These are phyloP conservation scores for Ophiostoma ips DNA, from an alignment of 2,329 filamentous ascomycete species.

Conservation along the genomic window DNA sequence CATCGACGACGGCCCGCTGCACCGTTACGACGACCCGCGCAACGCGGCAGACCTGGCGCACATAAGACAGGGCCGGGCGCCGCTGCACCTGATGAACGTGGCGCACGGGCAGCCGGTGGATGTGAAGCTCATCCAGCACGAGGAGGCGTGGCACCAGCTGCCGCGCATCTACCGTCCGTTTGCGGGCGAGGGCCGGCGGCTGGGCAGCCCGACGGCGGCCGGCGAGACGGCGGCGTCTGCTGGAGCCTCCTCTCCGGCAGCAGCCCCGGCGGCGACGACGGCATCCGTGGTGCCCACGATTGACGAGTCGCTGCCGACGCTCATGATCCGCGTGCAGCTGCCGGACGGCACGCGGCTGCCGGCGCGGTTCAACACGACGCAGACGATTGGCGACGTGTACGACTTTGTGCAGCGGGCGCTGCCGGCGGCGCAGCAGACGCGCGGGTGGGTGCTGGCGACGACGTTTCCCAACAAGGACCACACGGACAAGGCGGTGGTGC, in stretches of 20 bases:
- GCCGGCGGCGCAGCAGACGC: slow-evolving; percentile 34
- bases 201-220: slow-evolving; percentile 55
- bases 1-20: slow-evolving; percentile 66
- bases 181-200: slow-evolving; percentile 52
- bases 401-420: slow-evolving; percentile 55
- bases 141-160: slow-evolving; percentile 57
- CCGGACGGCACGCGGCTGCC: slow-evolving; percentile 63
- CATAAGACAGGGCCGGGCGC: slow-evolving; percentile 64
- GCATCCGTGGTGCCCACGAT: slow-evolving; percentile 27
- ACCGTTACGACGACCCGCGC: slow-evolving; percentile 63
- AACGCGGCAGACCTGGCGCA: slow-evolving; percentile 59
- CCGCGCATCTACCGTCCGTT: slow-evolving; percentile 70
- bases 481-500: slow-evolving; percentile 45
- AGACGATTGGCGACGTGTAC: slow-evolving; percentile 68
- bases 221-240: slow-evolving; percentile 10
- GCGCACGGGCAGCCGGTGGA: slow-evolving; percentile 61
- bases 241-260: slow-evolving; percentile 15
- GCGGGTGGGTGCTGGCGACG: slow-evolving; percentile 64
- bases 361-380: slow-evolving; percentile 69
- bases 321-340: slow-evolving; percentile 64
- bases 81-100: slow-evolving; percentile 66
- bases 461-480: slow-evolving; percentile 76
- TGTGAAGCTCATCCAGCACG: slow-evolving; percentile 63
- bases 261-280: slow-evolving; percentile 19
- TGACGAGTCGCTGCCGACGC: slow-evolving; percentile 51